A percentile compares a stretch with the other conserved stretches of the same genome.
phyloP scores from a whole-genome alignment of 1,284 basidiomycete species.

The Fomitopsis betulina region DNA sequence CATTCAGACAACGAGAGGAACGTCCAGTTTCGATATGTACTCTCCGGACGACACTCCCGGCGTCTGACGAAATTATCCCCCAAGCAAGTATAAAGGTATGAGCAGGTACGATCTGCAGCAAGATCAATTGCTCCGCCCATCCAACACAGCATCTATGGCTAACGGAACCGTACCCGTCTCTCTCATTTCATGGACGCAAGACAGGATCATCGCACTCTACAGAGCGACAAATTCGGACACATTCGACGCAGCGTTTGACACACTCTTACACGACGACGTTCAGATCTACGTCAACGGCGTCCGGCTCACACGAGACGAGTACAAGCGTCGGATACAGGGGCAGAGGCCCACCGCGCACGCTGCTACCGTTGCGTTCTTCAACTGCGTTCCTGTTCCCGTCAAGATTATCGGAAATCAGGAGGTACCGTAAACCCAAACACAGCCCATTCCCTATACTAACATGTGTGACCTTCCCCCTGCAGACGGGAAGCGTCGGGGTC shows the following conservation, averaged over 20 bases:
- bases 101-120: too few species aligned
- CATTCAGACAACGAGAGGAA: too few species aligned
- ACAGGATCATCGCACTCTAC: constrained; percentile 29
- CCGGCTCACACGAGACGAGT: constrained; percentile 18
- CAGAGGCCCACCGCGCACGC: constrained; percentile 16
- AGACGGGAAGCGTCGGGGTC: constrained; percentile 24
- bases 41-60: neutral
- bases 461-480: neutral
- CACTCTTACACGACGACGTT: constrained; percentile 27
- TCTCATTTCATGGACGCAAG: constrained; percentile 32
- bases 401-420: constrained; percentile 10
- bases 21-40: neutral
- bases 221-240: constrained; percentile 24
- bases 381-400: constrained; percentile 18
- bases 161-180: constrained; percentile 19
- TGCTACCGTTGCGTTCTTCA: constrained; percentile 19
- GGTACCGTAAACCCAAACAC: constrained; percentile 8
- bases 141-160: too few species aligned
- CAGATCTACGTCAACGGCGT: constrained; percentile 33
- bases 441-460: neutral
- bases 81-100: neutral
- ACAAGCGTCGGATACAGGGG: constrained; percentile 20
- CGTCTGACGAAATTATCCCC: neutral
- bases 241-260: constrained; percentile 31
- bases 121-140: too few species aligned